Evolutionary conservation across 164 flowering plant species (phyloP), one percentile per base, ranked within the genome.

Genomic region (Santalum album): DNA sequence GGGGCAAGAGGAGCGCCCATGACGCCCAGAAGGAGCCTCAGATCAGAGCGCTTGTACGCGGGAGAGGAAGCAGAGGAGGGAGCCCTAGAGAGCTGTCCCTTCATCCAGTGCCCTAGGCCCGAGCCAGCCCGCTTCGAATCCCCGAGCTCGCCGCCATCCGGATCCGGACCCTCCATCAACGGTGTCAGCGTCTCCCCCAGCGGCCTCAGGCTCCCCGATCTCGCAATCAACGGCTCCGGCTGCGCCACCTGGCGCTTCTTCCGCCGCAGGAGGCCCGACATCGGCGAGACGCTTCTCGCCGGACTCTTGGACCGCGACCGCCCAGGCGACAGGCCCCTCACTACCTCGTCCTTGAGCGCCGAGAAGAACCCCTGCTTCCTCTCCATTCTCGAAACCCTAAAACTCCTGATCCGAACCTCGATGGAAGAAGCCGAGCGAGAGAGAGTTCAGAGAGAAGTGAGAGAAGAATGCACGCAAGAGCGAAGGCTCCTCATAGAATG

Each of bases 1-100:
- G 89, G 86, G 25, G 81, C 81, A 7, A 83, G 68, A 9, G 89
- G 86, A 34, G 89, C 89, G 20, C 83, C 86, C 78, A 81, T 66
- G 16, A 81, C 86, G 10, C 86, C 83, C 25, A 81, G 72, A 61
- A 81, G 49, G 61, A 81, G 48, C 60, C 86, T 70, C 65, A 78
- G 67, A 71, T 81, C 86, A 58, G 81, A 74, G 69, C 75, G 54
- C 68, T 32, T 61, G 52, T 47, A 56, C 32, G 65, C 50, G 48
- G 43, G 22, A 1, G 70, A 38, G 7, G 61, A 50, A 12, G 58
- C 63, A 25, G 77, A 17, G 5, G 51, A 75, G 0, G 83, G 76
- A 20, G 77, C 56, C 54, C 83, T 64, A 3, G 73, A 60, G 7
- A 81, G 64, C 70, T 76, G 83, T 0, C 76, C 83, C 24, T 56